A percentile compares a stretch with the other conserved stretches of the same genome.
These are phyloP conservation scores for Cutaneotrichosporon sp. DNA, from an alignment of 1,284 basidiomycete genomes.

Conservation along the genomic window DNA sequence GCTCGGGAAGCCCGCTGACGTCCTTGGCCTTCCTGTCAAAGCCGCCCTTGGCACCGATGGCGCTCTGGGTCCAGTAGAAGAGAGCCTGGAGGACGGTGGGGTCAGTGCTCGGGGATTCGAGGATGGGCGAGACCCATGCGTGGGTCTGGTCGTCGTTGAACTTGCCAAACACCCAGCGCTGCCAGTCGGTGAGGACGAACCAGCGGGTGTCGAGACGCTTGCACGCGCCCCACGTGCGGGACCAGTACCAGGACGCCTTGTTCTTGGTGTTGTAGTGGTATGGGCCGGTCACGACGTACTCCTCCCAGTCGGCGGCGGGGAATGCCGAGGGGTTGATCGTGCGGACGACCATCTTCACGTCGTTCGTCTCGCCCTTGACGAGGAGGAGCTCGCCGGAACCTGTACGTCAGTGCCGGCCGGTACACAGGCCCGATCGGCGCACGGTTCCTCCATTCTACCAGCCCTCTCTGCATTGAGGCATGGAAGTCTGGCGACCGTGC, in stretches of 20 bases:
- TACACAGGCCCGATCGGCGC: no score
- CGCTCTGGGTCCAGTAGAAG: slow-evolving; percentile 46
- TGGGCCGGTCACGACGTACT: slow-evolving; percentile 45
- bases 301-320: slow-evolving; percentile 45
- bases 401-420: slow-evolving; percentile 7
- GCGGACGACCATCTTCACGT: slow-evolving; percentile 46
- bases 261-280: slow-evolving; percentile 49
- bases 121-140: slow-evolving; percentile 41
- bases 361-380: slow-evolving; percentile 34
- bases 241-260: slow-evolving; percentile 51
- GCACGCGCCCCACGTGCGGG: slow-evolving; percentile 42
- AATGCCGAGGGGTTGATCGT: slow-evolving; percentile 49
- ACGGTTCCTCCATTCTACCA: no score
- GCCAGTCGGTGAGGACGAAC: slow-evolving; percentile 49
- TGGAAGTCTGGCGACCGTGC: not conserved
- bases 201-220: slow-evolving; percentile 43
- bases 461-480: no score
- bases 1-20: slow-evolving; percentile 25
- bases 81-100: slow-evolving; percentile 43
- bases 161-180: slow-evolving; percentile 49
- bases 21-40: slow-evolving; percentile 26
- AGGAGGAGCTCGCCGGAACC: slow-evolving; percentile 49
- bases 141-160: slow-evolving; percentile 43
- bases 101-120: slow-evolving; percentile 26
- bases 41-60: slow-evolving; percentile 10